A percentile compares a stretch with the other conserved stretches of the same genome.
Conservation (phyloP, 345 rosid genomes). For the Sapria himalayana region DNA sequence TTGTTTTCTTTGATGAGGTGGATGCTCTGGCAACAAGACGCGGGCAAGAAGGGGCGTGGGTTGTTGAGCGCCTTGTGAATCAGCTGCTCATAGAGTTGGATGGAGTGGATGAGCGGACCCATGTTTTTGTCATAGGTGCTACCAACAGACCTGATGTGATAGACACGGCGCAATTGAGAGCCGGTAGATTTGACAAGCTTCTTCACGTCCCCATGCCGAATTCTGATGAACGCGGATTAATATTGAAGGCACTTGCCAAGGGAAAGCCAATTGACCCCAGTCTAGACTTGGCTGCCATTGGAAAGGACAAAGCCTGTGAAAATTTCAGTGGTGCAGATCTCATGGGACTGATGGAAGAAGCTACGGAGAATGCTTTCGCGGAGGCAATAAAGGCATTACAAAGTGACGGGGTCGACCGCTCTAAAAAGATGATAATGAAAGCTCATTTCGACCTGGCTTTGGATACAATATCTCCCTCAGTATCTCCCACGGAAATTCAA, state of each 20-base stretch:
- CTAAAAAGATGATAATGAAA: too few species aligned
- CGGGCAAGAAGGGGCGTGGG: constrained; percentile 86
- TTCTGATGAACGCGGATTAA: constrained; percentile 54
- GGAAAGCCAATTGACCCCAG: constrained; percentile 51
- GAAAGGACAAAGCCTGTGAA: constrained; percentile 41
- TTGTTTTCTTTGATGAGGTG: constrained; percentile 91
- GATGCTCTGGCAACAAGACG: constrained; percentile 88
- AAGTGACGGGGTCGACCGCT: too few species aligned
- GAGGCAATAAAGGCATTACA: too few species aligned
- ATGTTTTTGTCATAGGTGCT: constrained; percentile 84
- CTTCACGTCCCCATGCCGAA: constrained; percentile 67
- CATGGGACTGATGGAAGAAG: constrained; percentile 65
- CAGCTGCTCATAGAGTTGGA: constrained; percentile 83
- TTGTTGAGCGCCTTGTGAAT: constrained; percentile 51
- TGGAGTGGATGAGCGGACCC: constrained; percentile 56
- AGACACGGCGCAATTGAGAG: constrained; percentile 69
- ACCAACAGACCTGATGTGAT: constrained; percentile 81
- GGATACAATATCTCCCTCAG: too few species aligned
- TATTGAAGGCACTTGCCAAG: constrained; percentile 53
- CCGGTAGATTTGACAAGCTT: constrained; percentile 86
- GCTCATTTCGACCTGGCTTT: too few species aligned
- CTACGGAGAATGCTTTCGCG: too few species aligned
- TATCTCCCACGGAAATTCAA: too few species aligned
- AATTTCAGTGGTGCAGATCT: constrained; percentile 90
- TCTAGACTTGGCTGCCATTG: constrained; percentile 55